A percentile compares a stretch with the other conserved stretches of the same genome.
Evolutionary conservation across 2,329 filamentous ascomycete species (phyloP).

Genomic region (Beauveria asiatica): DNA sequence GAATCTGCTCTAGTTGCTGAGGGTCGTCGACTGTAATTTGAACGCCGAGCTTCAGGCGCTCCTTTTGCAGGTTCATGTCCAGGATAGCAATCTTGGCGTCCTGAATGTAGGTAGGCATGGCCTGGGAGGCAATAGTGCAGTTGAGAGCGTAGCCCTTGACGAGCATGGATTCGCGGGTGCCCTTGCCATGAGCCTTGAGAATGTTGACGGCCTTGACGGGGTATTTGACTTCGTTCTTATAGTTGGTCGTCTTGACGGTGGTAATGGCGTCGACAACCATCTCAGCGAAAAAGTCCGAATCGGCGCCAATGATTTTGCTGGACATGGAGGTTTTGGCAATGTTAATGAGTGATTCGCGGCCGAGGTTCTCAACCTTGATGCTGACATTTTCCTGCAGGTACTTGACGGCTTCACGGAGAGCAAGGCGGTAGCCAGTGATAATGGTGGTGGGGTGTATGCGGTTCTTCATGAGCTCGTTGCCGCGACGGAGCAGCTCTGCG

Average conservation of each 20-base stretch:
- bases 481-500: slow-evolving; percentile 84
- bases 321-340: slow-evolving; percentile 99
- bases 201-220: slow-evolving; percentile 99
- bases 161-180: slow-evolving; percentile 74
- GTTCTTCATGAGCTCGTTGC: slow-evolving; percentile 99
- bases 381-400: slow-evolving; percentile 99
- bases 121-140: slow-evolving; percentile 96
- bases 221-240: slow-evolving; percentile 85
- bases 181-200: slow-evolving; percentile 96
- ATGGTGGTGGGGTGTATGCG: slow-evolving; percentile 99
- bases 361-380: slow-evolving; percentile 87
- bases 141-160: slow-evolving; percentile 97
- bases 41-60: slow-evolving; percentile 97
- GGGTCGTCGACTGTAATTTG: slow-evolving; percentile 98
- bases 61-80: slow-evolving; percentile 98
- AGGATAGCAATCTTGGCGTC: slow-evolving; percentile 96
- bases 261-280: slow-evolving; percentile 97
- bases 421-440: slow-evolving; percentile 95
- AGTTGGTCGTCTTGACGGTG: slow-evolving; percentile 88
- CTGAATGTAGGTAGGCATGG: slow-evolving; percentile 85
- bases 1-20: slow-evolving; percentile 93
- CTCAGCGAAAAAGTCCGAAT: slow-evolving; percentile 93
- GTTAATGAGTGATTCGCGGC: slow-evolving; percentile 81
- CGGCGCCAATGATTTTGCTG: slow-evolving; percentile 93
- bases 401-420: slow-evolving; percentile 90